Conservation (phyloP, 768 basidiomycete genomes). For the Russula olivacea region DNA sequence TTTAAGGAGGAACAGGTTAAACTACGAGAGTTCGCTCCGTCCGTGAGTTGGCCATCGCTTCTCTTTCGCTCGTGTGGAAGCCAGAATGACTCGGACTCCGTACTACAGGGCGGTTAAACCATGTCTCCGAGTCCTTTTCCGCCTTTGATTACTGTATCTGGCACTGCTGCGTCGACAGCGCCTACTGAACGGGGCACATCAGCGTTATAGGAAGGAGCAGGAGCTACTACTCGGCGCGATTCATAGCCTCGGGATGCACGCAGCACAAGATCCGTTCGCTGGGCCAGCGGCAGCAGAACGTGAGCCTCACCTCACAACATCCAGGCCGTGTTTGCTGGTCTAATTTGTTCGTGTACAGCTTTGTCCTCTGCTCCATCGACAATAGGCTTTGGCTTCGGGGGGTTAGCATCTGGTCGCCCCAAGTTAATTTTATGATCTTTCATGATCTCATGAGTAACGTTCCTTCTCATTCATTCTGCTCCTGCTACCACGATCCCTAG, state of each 20-base stretch:
- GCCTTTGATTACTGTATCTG: not conserved
- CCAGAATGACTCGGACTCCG: constrained; percentile 1
- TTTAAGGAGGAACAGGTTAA: constrained; percentile 77
- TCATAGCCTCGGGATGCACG: constrained; percentile 19
- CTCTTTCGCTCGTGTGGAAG: not conserved
- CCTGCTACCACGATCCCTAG: too few relatives aligned
- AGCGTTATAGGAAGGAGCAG: constrained; percentile 25
- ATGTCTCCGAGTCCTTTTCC: not conserved
- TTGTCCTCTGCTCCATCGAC: too few relatives aligned
- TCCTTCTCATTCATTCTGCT: too few relatives aligned
- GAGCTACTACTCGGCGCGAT: constrained; percentile 23
- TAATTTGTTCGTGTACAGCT: too few relatives aligned
- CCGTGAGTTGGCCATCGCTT: constrained; percentile 36
- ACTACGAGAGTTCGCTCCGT: constrained; percentile 38
- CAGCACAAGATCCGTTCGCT: constrained; percentile 21
- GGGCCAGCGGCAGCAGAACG: constrained; percentile 25
- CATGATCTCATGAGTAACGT: too few relatives aligned
- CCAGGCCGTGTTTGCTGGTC: too few relatives aligned
- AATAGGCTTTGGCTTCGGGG: too few relatives aligned
- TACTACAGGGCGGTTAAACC: constrained; percentile 42
- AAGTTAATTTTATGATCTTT: too few relatives aligned
- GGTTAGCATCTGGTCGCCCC: too few relatives aligned
- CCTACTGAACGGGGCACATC: too few relatives aligned
- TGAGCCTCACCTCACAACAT: constrained; percentile 1
- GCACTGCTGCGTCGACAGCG: not conserved